Percentiles rank a stretch among this genome's conserved stretches.
These are phyloP conservation scores for Boletus pseudo-olivaceus DNA, from an alignment of 768 basidiomycete genomes.

Conservation along the genomic window DNA sequence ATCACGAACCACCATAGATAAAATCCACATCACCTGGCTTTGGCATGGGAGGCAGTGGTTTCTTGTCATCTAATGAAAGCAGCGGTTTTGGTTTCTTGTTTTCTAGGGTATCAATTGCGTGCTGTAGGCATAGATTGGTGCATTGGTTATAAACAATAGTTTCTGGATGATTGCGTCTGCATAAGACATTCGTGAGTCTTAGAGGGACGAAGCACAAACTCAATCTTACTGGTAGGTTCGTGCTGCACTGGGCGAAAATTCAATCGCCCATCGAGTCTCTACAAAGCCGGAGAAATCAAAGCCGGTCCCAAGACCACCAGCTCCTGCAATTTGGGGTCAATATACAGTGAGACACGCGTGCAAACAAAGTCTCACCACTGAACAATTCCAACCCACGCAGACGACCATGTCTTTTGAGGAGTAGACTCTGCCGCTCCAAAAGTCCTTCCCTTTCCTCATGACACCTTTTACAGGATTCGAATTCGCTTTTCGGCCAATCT, in stretches of 20 bases:
- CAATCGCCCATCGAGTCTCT: slow-evolving; percentile 65
- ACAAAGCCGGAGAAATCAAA: slow-evolving; percentile 59
- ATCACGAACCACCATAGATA: slow-evolving; percentile 63
- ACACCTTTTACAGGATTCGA: slow-evolving; percentile 43
- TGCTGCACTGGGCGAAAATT: slow-evolving; percentile 61
- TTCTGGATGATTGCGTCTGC: slow-evolving; percentile 59
- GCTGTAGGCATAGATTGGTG: slow-evolving; percentile 54
- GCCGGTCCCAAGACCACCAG: slow-evolving; percentile 71
- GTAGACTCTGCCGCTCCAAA: slow-evolving; percentile 28
- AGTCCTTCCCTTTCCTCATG: slow-evolving; percentile 28
- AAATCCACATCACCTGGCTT: slow-evolving; percentile 59
- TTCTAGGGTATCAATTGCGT: slow-evolving; percentile 48
- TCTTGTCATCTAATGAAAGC: slow-evolving; percentile 38
- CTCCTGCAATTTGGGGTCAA: slow-evolving; percentile 42
- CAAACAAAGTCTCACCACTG: slow-evolving; percentile 43
- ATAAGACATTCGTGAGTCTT: neutral
- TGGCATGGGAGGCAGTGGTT: slow-evolving; percentile 48
- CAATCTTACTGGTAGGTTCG: slow-evolving; percentile 54
- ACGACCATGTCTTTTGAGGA: slow-evolving; percentile 39
- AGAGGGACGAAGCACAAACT: neutral
- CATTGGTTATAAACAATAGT: slow-evolving; percentile 64
- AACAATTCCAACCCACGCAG: slow-evolving; percentile 67
- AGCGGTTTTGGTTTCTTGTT: slow-evolving; percentile 41
- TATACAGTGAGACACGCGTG: neutral
- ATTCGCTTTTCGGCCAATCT: slow-evolving; percentile 25